Evolutionary conservation across 345 rosid species (phyloP).

Genomic region (Leavenworthia alabamica): DNA sequence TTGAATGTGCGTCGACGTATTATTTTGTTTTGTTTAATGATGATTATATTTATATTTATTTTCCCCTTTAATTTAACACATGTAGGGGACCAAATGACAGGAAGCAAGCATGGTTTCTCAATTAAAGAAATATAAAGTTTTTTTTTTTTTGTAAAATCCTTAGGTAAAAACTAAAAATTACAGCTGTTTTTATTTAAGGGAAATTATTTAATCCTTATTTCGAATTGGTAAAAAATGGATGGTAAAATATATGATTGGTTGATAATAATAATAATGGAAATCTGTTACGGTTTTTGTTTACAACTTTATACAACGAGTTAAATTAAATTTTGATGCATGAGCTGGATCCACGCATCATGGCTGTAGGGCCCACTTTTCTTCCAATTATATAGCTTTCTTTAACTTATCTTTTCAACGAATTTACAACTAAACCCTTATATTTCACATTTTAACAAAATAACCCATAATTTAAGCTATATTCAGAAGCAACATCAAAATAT

Average conservation of each 20-base stretch:
- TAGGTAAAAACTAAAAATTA: not conserved
- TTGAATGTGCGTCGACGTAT: constrained; percentile 32
- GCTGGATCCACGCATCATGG: constrained; percentile 83
- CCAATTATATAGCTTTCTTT: not conserved
- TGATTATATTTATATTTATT: constrained; percentile 6
- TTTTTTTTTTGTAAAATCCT: not conserved
- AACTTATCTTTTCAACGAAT: not conserved
- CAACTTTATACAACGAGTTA: constrained; percentile 27
- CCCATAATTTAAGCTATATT: not conserved
- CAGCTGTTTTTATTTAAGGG: not conserved
- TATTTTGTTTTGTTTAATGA: constrained; percentile 31
- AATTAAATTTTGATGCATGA: constrained; percentile 46
- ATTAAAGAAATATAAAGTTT: constrained; percentile 2
- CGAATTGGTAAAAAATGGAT: not conserved
- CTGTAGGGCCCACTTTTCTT: constrained; percentile 48
- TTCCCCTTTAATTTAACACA: constrained; percentile 10
- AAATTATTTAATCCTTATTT: not conserved
- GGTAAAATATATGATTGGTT: not conserved
- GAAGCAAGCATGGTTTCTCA: not conserved
- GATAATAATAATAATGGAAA: not conserved
- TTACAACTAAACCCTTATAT: not conserved
- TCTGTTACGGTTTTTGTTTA: constrained; percentile 14
- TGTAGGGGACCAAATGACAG: constrained; percentile 27
- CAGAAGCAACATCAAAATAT: not conserved
- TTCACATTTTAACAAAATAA: not conserved